Percentiles rank a stretch among this genome's conserved stretches.
Conservation (phyloP, 73 alveolate genomes). For the Symbiodinium natans region DNA sequence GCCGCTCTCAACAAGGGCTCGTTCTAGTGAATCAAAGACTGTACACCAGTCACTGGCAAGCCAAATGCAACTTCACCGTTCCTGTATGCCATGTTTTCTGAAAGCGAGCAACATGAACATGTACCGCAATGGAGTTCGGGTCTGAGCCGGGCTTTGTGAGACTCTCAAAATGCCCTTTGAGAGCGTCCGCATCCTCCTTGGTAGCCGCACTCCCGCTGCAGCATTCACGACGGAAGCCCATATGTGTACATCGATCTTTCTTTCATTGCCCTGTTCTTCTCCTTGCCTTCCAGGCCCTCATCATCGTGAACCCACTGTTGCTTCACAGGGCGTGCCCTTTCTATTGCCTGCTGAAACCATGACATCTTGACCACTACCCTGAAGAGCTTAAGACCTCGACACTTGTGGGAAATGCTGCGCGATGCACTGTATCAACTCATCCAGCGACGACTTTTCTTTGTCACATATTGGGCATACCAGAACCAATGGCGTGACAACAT, state of each 20-base stretch:
- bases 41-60: too few relatives aligned
- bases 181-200: neutral
- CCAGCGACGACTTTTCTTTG: neutral
- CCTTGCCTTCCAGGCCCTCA: neutral
- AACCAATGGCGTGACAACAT: neutral
- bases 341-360: neutral
- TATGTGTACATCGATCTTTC: neutral
- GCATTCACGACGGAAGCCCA: slow-evolving; percentile 34
- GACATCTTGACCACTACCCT: neutral
- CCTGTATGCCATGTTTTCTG: too few relatives aligned
- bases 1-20: neutral
- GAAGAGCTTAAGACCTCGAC: neutral
- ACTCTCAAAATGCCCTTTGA: too few relatives aligned
- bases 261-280: neutral
- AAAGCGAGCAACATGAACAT: too few relatives aligned
- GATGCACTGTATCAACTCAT: neutral
- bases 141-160: too few relatives aligned
- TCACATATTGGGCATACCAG: slow-evolving; percentile 18
- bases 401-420: neutral
- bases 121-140: too few relatives aligned
- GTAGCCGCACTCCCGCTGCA: neutral
- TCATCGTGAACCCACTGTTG: neutral
- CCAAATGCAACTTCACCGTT: too few relatives aligned
- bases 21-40: too few relatives aligned
- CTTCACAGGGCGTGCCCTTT: neutral